Percentiles rank a stretch among this genome's conserved stretches.
Conservation (phyloP, 495 filamentous ascomycete genomes). For the Melanomma pulvis-pyrius region DNA sequence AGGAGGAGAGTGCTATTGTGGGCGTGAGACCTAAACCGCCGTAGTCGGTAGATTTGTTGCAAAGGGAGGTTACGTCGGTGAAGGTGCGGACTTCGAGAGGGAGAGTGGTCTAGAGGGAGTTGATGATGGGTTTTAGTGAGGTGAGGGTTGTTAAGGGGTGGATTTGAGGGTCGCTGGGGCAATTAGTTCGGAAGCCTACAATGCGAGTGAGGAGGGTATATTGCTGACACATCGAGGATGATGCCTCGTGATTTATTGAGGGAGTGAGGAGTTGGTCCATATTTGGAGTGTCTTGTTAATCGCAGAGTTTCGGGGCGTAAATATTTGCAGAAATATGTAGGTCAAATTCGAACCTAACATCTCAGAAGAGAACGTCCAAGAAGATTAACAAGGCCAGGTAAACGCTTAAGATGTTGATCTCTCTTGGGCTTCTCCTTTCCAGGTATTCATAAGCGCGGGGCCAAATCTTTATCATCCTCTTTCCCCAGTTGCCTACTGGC, state of each 20-base stretch:
- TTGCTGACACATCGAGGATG: background rate
- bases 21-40: constrained; percentile 35
- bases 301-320: too few species aligned
- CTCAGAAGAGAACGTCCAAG: too few species aligned
- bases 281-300: background rate
- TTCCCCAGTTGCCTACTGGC: background rate
- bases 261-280: constrained; percentile 9
- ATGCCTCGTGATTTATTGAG: background rate
- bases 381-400: background rate
- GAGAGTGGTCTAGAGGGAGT: background rate
- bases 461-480: background rate
- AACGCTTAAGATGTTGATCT: too few species aligned
- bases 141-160: background rate
- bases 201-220: background rate
- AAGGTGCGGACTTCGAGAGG: constrained; percentile 14
- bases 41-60: constrained; percentile 27
- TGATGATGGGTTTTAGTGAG: background rate
- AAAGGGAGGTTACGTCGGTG: constrained; percentile 3
- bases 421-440: too few species aligned
- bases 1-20: background rate
- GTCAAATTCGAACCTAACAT: too few species aligned
- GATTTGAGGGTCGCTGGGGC: background rate
- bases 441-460: background rate
- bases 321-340: too few species aligned
- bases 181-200: background rate